Evolutionary conservation across 2,329 filamentous ascomycete species (phyloP).

Genomic region (Dryadomyces quercus-mongolicae): DNA sequence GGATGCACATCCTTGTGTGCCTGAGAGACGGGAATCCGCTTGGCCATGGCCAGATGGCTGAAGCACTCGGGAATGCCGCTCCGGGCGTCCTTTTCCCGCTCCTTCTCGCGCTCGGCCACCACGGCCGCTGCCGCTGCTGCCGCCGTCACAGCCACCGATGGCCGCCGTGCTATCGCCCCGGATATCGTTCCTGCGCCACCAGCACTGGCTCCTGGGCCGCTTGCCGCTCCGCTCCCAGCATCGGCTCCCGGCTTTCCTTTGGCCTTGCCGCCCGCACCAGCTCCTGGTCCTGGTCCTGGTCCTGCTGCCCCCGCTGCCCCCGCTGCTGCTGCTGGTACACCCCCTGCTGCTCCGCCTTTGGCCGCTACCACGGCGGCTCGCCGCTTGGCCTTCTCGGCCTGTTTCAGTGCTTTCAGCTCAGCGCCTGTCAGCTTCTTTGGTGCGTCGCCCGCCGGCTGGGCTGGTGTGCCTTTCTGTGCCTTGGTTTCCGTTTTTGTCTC

Average conservation of each 20-base stretch:
- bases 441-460: slow-evolving; percentile 8
- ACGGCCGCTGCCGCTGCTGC: background rate
- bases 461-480: background rate
- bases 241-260: slow-evolving; percentile 1
- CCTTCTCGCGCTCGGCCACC: slow-evolving; percentile 35
- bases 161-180: background rate
- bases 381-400: slow-evolving; percentile 82
- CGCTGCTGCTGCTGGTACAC: slow-evolving; percentile 24
- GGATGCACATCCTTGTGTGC: slow-evolving; percentile 75
- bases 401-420: slow-evolving; percentile 77
- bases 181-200: background rate
- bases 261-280: slow-evolving; percentile 3
- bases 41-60: slow-evolving; percentile 66
- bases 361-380: slow-evolving; percentile 58
- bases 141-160: background rate
- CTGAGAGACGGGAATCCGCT: slow-evolving; percentile 39
- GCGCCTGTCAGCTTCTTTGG: slow-evolving; percentile 53
- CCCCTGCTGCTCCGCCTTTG: slow-evolving; percentile 28
- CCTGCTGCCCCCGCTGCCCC: slow-evolving; percentile 26
- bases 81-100: slow-evolving; percentile 42
- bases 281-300: slow-evolving; percentile 35
- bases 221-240: background rate
- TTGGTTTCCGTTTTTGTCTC: background rate
- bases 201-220: background rate
- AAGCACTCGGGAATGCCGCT: slow-evolving; percentile 60